These are phyloP conservation scores for Claviceps cyperi DNA, from an alignment of 2,329 filamentous ascomycete genomes.

Conservation along the genomic window DNA sequence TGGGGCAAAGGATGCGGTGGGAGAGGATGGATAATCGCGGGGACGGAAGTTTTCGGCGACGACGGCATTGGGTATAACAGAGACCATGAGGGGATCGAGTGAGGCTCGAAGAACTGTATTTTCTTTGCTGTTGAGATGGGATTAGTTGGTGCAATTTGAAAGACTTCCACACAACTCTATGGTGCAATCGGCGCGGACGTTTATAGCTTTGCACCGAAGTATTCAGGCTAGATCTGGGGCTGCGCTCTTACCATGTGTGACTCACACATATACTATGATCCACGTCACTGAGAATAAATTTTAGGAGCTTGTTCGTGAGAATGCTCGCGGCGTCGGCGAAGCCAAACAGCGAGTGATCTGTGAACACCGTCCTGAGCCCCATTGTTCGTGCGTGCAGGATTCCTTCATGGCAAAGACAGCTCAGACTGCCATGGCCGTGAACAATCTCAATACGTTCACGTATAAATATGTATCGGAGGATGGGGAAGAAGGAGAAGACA, in stretches of 20 bases:
- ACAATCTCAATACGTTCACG: conserved; percentile 93
- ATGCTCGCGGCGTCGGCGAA: conserved; percentile 96
- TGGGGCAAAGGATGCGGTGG: conserved; percentile 22
- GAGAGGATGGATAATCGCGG: conserved; percentile 24
- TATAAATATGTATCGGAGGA: conserved; percentile 93
- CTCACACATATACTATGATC: conserved; percentile 98
- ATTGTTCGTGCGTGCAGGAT: conserved; percentile 92
- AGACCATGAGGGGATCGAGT: conserved; percentile 91
- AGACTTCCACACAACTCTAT: no score
- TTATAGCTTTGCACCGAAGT: background rate
- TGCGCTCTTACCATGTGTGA: conserved; percentile 65
- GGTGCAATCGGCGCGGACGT: no score
- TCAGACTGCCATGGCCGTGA: conserved; percentile 90
- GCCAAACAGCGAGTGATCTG: conserved; percentile 92
- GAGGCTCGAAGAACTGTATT: conserved; percentile 93
- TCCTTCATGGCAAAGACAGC: conserved; percentile 84
- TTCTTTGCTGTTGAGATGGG: conserved; percentile 55
- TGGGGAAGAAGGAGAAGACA: conserved; percentile 95
- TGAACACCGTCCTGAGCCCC: conserved; percentile 91
- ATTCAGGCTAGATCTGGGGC: background rate
- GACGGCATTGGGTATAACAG: conserved; percentile 92
- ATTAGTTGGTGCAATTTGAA: background rate
- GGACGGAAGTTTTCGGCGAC: conserved; percentile 93
- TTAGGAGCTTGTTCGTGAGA: conserved; percentile 89
- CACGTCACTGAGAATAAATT: conserved; percentile 90